A percentile compares a stretch with the other conserved stretches of the same genome.
Evolutionary conservation across 306 rosid species (phyloP).

Genomic region (Quercus engelmannii): DNA sequence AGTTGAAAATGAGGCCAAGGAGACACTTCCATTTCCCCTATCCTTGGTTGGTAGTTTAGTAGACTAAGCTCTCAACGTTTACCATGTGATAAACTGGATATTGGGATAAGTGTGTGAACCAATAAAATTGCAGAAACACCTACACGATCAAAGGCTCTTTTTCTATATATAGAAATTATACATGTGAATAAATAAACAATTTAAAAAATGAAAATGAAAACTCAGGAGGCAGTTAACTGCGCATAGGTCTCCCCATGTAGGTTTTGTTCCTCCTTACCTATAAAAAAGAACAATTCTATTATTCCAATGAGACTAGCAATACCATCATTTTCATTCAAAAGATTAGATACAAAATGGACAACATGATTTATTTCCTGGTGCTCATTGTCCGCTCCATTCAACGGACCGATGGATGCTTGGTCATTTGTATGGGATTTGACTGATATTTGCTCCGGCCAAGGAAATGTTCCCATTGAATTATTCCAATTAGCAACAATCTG

Average conservation of each 20-base stretch:
- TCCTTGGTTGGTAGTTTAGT: too few species aligned
- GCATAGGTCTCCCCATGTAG: not conserved
- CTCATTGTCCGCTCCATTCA: not conserved
- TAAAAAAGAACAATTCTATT: slow-evolving; percentile 2
- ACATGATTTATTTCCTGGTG: not conserved
- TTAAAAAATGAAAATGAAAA: not conserved
- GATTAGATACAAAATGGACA: not conserved
- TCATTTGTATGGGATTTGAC: not conserved
- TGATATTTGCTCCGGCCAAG: slow-evolving; percentile 11
- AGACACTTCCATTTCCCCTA: too few species aligned
- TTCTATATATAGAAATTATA: not conserved
- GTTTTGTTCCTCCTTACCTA: slow-evolving; percentile 15
- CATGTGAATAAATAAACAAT: not conserved
- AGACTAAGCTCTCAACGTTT: not conserved
- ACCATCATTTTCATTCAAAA: not conserved
- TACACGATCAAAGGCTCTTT: not conserved
- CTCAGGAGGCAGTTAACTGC: too few species aligned
- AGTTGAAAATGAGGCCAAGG: too few species aligned
- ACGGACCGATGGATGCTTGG: not conserved
- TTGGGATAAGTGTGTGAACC: not conserved
- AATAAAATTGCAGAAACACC: not conserved
- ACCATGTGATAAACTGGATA: not conserved
- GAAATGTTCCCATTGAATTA: slow-evolving; percentile 7
- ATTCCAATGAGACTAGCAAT: not conserved
- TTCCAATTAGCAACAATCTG: slow-evolving; percentile 27